phyloP scores from a whole-genome alignment of 306 rosid species.

The Sphenostylis stenocarpa region DNA sequence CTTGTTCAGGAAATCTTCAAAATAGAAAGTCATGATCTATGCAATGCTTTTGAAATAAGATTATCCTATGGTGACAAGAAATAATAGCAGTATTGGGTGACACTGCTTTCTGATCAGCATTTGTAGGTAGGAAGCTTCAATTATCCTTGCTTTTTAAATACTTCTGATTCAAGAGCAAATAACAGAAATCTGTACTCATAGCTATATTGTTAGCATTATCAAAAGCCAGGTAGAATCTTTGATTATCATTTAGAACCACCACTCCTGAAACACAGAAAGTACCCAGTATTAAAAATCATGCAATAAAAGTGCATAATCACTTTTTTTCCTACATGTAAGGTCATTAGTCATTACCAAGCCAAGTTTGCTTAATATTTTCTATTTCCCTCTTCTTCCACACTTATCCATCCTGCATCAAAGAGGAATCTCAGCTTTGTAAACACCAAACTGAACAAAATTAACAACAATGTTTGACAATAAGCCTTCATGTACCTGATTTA shows the following conservation, averaged over 20 bases:
- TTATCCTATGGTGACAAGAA: slow-evolving; percentile 33
- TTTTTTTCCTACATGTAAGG: slow-evolving; percentile 12
- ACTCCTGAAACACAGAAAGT: slow-evolving; percentile 48
- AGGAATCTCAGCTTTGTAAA: slow-evolving; percentile 28
- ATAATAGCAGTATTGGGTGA: slow-evolving; percentile 29
- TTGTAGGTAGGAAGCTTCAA: slow-evolving; percentile 32
- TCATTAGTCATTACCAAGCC: slow-evolving; percentile 52
- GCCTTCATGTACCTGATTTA: slow-evolving; percentile 33
- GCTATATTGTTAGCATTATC: background rate
- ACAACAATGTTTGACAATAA: slow-evolving; percentile 13
- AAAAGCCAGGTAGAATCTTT: slow-evolving; percentile 1
- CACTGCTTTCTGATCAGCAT: slow-evolving; percentile 39
- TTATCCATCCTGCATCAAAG: slow-evolving; percentile 42
- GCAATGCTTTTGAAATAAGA: slow-evolving; percentile 21
- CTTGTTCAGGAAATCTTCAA: slow-evolving; percentile 41
- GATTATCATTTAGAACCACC: slow-evolving; percentile 34
- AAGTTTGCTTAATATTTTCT: slow-evolving; percentile 34
- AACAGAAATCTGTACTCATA: slow-evolving; percentile 26
- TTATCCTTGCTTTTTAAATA: slow-evolving; percentile 25
- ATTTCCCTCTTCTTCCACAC: slow-evolving; percentile 43
- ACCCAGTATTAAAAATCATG: slow-evolving; percentile 26
- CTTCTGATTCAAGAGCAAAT: slow-evolving; percentile 30
- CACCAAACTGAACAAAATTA: slow-evolving; percentile 22
- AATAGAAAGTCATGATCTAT: slow-evolving; percentile 32
- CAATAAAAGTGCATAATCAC: background rate